Conservation (phyloP, 305 asterid species). For the Plantago lanceolata region DNA sequence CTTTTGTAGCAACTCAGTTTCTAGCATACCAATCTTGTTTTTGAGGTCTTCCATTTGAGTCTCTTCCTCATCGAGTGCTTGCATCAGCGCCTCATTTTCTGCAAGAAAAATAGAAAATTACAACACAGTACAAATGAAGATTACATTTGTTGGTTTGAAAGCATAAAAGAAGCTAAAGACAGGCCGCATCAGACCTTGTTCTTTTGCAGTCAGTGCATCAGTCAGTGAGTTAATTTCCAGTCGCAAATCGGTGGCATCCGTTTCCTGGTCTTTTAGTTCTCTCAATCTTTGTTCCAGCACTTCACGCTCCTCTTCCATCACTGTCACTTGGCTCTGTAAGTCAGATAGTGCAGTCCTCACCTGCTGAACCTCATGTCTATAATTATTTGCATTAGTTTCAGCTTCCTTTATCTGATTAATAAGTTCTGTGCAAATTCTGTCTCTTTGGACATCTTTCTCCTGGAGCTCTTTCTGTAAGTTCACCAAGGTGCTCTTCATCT, state of each 20-base stretch:
- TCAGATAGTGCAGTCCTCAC: conserved; percentile 45
- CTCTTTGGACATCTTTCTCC: conserved; percentile 84
- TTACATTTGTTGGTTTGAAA: conserved; percentile 11
- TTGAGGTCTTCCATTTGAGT: conserved; percentile 80
- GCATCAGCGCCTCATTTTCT: conserved; percentile 85
- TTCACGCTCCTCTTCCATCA: conserved; percentile 51
- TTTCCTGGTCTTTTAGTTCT: conserved; percentile 58
- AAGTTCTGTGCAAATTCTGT: conserved; percentile 66
- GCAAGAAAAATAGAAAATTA: conserved; percentile 30
- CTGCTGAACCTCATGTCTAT: conserved; percentile 66
- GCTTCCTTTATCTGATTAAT: conserved; percentile 91
- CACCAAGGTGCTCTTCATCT: conserved; percentile 62
- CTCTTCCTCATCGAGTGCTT: conserved; percentile 94
- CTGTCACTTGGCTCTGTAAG: conserved; percentile 47
- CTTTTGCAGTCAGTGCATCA: conserved; percentile 71
- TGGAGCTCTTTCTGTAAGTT: conserved; percentile 89
- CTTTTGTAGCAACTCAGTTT: conserved; percentile 65
- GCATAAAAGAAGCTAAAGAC: conserved; percentile 21
- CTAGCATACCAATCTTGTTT: conserved; percentile 53
- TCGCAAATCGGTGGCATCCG: conserved; percentile 41
- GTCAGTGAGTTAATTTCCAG: conserved; percentile 57
- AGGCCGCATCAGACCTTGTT: conserved; percentile 59
- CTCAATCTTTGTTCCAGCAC: conserved; percentile 48
- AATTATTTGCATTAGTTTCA: conserved; percentile 58
- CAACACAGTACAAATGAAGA: conserved; percentile 20